These are phyloP conservation scores for Thuidium tamariscinum DNA, from an alignment of 225 moss, liverwort and hornwort species.

Conservation along the genomic window DNA sequence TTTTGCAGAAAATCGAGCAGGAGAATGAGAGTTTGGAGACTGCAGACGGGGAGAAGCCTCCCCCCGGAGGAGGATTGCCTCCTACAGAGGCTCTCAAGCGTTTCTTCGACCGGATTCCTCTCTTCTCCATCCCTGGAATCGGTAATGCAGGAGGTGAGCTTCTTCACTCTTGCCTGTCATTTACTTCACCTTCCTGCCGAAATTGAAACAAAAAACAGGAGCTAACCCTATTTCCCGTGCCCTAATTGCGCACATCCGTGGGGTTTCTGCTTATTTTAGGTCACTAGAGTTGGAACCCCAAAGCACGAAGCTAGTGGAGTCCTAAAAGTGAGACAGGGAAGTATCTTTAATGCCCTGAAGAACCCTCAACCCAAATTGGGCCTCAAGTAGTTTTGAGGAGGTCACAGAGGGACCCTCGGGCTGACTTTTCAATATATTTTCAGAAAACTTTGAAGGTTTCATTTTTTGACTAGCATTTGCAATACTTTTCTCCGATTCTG, in stretches of 20 bases:
- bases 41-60: conserved; percentile 1
- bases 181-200: background rate
- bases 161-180: background rate
- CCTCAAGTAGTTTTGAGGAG: background rate
- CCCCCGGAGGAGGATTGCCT: conserved; percentile 17
- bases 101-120: conserved; percentile 49
- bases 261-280: background rate
- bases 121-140: conserved; percentile 48
- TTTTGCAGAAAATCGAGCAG: conserved; percentile 38
- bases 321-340: background rate
- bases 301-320: background rate
- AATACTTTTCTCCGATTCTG: background rate
- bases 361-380: background rate
- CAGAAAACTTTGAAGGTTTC: too few relatives aligned
- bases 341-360: background rate
- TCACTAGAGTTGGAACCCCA: background rate
- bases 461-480: background rate
- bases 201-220: background rate
- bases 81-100: conserved; percentile 56
- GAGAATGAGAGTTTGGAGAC: conserved; percentile 29
- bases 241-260: background rate
- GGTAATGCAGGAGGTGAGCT: conserved; percentile 34
- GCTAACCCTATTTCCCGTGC: background rate
- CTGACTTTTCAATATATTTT: background rate
- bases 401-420: background rate